Evolutionary conservation across 257 asterid genomes (phyloP).

Genomic region (Handroanthus guayacan): DNA sequence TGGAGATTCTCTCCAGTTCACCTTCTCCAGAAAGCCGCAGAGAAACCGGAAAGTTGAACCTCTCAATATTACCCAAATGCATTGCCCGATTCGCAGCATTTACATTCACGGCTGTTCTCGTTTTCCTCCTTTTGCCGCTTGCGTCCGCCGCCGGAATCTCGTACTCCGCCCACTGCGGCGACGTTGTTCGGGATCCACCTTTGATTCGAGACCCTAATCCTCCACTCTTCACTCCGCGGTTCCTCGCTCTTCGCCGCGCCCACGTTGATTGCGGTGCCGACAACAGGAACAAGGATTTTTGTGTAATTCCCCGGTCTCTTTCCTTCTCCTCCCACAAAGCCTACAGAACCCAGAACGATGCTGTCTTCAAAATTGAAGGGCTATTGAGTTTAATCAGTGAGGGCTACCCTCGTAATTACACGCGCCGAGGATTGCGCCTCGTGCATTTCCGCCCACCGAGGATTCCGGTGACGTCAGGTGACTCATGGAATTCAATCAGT

Average conservation of each 20-base stretch:
- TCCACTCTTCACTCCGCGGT: slow-evolving; percentile 38
- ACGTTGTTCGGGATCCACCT: slow-evolving; percentile 52
- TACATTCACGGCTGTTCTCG: slow-evolving; percentile 37
- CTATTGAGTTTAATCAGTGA: slow-evolving; percentile 37
- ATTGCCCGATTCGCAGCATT: slow-evolving; percentile 30
- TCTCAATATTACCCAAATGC: not conserved
- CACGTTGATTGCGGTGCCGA: slow-evolving; percentile 40
- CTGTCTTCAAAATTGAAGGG: slow-evolving; percentile 65
- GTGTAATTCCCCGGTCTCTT: slow-evolving; percentile 42
- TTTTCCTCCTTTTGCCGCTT: slow-evolving; percentile 35
- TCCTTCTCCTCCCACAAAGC: slow-evolving; percentile 47
- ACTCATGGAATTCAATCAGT: slow-evolving; percentile 29
- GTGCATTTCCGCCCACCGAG: slow-evolving; percentile 73
- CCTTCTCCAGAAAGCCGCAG: slow-evolving; percentile 21
- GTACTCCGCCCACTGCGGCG: slow-evolving; percentile 60
- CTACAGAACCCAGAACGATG: slow-evolving; percentile 56
- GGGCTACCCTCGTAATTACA: slow-evolving; percentile 43
- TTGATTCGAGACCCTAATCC: slow-evolving; percentile 44
- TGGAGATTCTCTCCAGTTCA: slow-evolving; percentile 40
- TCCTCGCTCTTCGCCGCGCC: slow-evolving; percentile 50
- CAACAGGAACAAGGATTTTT: slow-evolving; percentile 30
- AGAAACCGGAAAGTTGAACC: slow-evolving; percentile 7
- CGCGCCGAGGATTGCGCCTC: slow-evolving; percentile 70
- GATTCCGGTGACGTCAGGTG: slow-evolving; percentile 53
- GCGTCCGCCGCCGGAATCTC: slow-evolving; percentile 42